These are phyloP conservation scores for Hypoxylon sp. DNA, from an alignment of 2,329 filamentous ascomycete species.

Conservation along the genomic window DNA sequence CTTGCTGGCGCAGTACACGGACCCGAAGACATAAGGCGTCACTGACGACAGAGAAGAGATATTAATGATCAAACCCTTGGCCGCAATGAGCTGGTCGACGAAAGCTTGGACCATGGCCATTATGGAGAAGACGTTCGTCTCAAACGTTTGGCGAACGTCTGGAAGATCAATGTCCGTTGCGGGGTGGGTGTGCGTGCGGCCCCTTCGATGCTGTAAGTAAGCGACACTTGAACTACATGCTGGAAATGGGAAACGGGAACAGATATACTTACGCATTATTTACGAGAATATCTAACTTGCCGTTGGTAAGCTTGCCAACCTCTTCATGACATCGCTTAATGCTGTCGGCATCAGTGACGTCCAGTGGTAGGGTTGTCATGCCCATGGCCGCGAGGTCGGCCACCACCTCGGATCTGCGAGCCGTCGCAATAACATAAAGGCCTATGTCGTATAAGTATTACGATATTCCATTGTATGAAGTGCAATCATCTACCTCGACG, in stretches of 20 bases:
- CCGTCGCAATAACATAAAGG: conserved; percentile 68
- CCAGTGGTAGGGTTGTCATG: conserved; percentile 64
- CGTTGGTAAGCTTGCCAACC: conserved; percentile 62
- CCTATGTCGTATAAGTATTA: conserved; percentile 51
- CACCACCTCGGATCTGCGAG: conserved; percentile 63
- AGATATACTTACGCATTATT: conserved; percentile 66
- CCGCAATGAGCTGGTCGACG: conserved; percentile 61
- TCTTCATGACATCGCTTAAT: conserved; percentile 62
- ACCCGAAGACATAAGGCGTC: conserved; percentile 65
- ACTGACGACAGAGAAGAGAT: conserved; percentile 65
- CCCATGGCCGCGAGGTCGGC: conserved; percentile 59
- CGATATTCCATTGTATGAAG: neutral
- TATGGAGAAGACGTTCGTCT: conserved; percentile 69
- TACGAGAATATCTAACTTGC: conserved; percentile 68
- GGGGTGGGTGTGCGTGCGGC: conserved; percentile 64
- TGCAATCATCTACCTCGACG: conserved; percentile 56
- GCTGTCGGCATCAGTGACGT: conserved; percentile 65
- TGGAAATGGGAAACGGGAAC: neutral
- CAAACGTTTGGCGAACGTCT: conserved; percentile 66
- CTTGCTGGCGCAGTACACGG: conserved; percentile 68
- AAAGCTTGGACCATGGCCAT: conserved; percentile 69
- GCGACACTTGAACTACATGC: neutral
- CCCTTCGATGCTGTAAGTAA: conserved; percentile 53
- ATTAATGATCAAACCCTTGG: conserved; percentile 66
- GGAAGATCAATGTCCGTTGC: conserved; percentile 65